These are phyloP conservation scores for Penicillium sp. DNA, from an alignment of 2,329 filamentous ascomycete genomes.

Conservation along the genomic window DNA sequence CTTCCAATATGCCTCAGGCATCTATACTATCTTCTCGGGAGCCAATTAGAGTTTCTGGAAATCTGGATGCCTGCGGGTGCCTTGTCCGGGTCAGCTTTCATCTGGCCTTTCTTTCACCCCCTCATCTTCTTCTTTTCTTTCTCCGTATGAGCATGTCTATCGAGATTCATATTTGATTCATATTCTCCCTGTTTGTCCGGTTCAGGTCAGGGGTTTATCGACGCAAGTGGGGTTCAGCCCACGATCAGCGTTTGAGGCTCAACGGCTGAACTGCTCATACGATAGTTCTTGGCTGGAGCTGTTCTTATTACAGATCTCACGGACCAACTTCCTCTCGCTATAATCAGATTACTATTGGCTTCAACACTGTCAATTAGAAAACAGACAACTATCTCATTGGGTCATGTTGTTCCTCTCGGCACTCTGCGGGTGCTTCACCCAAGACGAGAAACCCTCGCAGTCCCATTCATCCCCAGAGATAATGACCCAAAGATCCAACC, in stretches of 20 bases:
- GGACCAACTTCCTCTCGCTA: neutral
- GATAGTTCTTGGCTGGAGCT: neutral
- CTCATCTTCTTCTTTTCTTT: slow-evolving; percentile 9
- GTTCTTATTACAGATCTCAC: neutral
- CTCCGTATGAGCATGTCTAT: neutral
- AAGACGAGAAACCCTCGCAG: slow-evolving; percentile 10
- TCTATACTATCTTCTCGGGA: neutral
- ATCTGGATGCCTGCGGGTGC: slow-evolving; percentile 34
- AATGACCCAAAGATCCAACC: slow-evolving; percentile 4
- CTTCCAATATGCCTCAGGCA: slow-evolving; percentile 3
- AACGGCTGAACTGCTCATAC: neutral
- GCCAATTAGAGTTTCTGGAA: slow-evolving; percentile 25
- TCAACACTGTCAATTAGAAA: neutral
- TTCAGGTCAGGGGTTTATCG: slow-evolving; percentile 6
- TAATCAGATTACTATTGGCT: neutral
- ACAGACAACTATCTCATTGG: neutral
- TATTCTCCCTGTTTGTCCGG: neutral
- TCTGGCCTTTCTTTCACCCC: slow-evolving; percentile 11
- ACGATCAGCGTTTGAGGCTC: slow-evolving; percentile 10
- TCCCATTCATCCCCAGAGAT: slow-evolving; percentile 14
- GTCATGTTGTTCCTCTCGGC: slow-evolving; percentile 26
- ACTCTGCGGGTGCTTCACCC: slow-evolving; percentile 29
- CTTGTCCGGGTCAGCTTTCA: slow-evolving; percentile 7
- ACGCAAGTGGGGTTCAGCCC: slow-evolving; percentile 11
- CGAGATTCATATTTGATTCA: neutral